Conservation (phyloP, 495 filamentous ascomycete genomes). For the Niebla homalea region DNA sequence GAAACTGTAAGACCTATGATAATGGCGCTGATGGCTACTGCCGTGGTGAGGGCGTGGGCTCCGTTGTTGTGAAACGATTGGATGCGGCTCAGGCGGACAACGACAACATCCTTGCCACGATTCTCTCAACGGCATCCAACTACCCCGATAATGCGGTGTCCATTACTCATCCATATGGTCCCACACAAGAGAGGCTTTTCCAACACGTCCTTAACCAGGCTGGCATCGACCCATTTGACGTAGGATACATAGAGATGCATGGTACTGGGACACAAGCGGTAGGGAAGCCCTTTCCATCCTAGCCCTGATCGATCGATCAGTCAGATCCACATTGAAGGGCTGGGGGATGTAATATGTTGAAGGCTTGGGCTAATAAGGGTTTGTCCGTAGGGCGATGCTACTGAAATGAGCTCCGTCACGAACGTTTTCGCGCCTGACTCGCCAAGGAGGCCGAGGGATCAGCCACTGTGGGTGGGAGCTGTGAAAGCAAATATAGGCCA, state of each 20-base stretch:
- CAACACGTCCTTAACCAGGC: conserved; percentile 11
- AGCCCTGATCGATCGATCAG: conserved; percentile 28
- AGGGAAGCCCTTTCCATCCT: conserved; percentile 1
- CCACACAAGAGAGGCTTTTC: conserved; percentile 16
- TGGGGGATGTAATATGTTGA: too few relatives aligned
- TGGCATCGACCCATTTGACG: conserved; percentile 11
- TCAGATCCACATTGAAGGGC: too few relatives aligned
- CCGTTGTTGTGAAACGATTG: conserved; percentile 25
- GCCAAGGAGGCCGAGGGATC: conserved; percentile 26
- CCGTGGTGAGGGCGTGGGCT: conserved; percentile 19
- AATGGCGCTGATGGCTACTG: conserved; percentile 29
- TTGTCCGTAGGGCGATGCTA: conserved; percentile 17
- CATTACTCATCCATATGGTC: conserved; percentile 25
- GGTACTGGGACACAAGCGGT: conserved; percentile 30
- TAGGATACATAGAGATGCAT: conserved; percentile 28
- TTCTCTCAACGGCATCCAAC: conserved; percentile 19
- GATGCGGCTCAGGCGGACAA: conserved; percentile 23
- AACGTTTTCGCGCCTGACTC: conserved; percentile 18
- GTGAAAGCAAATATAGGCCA: conserved; percentile 33
- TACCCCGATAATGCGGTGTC: conserved; percentile 25
- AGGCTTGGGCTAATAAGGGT: background rate
- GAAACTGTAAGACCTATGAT: conserved; percentile 32
- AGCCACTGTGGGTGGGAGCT: conserved; percentile 28
- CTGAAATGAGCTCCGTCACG: conserved; percentile 24
- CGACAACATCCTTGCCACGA: conserved; percentile 22